Conservation (phyloP, 805 yeast genomes). For the Zygosaccharomyces lentus region DNA sequence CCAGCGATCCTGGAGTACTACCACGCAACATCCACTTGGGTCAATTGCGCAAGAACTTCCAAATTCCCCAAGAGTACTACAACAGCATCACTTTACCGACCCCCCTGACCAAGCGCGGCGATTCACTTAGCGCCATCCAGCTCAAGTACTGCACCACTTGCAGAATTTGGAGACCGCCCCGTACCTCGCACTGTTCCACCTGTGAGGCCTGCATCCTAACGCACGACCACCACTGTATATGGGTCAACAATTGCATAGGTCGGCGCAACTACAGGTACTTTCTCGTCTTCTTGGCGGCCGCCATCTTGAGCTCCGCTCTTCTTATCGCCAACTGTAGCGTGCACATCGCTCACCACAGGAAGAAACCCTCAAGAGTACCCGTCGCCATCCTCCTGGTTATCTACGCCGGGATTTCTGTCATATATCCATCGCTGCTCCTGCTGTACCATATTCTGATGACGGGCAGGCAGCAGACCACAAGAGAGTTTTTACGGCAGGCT, state of each 20-base stretch:
- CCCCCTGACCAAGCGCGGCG: slow-evolving; percentile 6
- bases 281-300: slow-evolving; percentile 44
- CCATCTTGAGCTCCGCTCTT: slow-evolving; percentile 31
- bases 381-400: slow-evolving; percentile 51
- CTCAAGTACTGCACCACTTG: slow-evolving; percentile 64
- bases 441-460: slow-evolving; percentile 52
- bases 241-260: slow-evolving; percentile 76
- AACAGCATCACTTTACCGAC: slow-evolving; percentile 49
- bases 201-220: slow-evolving; percentile 61
- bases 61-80: slow-evolving; percentile 55
- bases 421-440: slow-evolving; percentile 55
- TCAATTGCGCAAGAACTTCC: slow-evolving; percentile 31
- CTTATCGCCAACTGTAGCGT: slow-evolving; percentile 23
- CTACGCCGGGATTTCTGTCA: slow-evolving; percentile 41
- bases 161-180: slow-evolving; percentile 69
- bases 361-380: slow-evolving; percentile 27
- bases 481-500: slow-evolving; percentile 58
- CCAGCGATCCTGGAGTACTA: slow-evolving; percentile 65
- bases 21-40: slow-evolving; percentile 65
- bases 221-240: slow-evolving; percentile 68
- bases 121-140: slow-evolving; percentile 38
- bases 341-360: slow-evolving; percentile 19
- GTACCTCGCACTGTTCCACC: slow-evolving; percentile 68
- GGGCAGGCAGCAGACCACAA: slow-evolving; percentile 59
- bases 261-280: slow-evolving; percentile 65